A percentile compares a stretch with the other conserved stretches of the same genome.
Conservation (phyloP, 2,329 filamentous ascomycete genomes). For the Domatiomyces catenatus region DNA sequence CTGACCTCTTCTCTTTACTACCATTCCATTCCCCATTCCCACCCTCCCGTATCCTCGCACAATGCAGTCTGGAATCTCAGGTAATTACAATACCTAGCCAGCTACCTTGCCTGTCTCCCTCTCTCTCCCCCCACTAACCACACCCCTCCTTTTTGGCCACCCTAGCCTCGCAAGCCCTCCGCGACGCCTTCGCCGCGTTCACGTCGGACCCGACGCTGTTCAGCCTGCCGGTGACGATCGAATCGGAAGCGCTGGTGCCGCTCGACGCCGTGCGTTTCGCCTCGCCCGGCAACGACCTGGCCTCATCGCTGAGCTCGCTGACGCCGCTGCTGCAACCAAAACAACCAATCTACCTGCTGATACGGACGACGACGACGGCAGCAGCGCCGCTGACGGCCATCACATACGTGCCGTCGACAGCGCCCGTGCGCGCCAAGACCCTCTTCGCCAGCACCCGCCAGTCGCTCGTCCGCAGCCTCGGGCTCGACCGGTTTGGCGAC, state of each 20-base stretch:
- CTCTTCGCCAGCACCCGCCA: constrained; percentile 50
- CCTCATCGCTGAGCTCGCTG: constrained; percentile 35
- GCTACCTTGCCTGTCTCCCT: not conserved
- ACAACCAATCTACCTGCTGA: constrained; percentile 44
- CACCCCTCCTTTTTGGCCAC: not conserved
- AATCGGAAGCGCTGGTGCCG: constrained; percentile 29
- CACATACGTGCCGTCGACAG: constrained; percentile 48
- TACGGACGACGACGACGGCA: constrained; percentile 27
- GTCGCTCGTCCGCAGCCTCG: constrained; percentile 44
- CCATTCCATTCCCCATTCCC: not conserved
- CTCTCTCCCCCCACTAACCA: constrained; percentile 1
- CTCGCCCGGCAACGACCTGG: constrained; percentile 32
- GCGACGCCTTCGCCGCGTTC: constrained; percentile 32
- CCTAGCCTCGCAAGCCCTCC: constrained; percentile 31
- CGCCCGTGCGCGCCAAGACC: constrained; percentile 50
- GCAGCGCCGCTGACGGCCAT: constrained; percentile 35
- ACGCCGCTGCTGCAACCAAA: constrained; percentile 38
- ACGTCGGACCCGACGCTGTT: constrained; percentile 26
- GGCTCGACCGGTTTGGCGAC: constrained; percentile 43
- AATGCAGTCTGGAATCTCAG: constrained; percentile 37
- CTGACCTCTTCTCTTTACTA: no score
- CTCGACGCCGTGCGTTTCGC: constrained; percentile 26
- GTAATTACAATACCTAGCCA: constrained; percentile 16
- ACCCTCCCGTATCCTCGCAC: constrained; percentile 7
- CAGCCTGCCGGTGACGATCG: constrained; percentile 33